phyloP scores from a whole-genome alignment of 306 rosid genomes.

The Cucumis hystrix region DNA sequence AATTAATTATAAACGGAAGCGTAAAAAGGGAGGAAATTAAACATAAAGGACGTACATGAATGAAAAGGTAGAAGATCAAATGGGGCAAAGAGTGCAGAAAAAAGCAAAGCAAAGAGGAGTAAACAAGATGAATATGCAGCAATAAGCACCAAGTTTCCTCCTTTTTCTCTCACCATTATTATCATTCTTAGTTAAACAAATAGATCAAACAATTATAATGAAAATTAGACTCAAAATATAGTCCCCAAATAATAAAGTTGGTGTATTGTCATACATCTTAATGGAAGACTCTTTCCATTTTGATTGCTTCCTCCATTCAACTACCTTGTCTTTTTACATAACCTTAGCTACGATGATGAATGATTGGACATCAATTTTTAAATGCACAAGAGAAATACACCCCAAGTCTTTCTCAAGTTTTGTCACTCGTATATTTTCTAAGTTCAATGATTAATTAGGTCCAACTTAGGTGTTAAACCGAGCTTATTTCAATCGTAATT shows the following conservation, averaged over 20 bases:
- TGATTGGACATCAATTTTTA: no score
- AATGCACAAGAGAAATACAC: no score
- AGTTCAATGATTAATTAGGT: no score
- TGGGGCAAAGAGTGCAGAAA: background rate
- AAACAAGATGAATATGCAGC: slow-evolving; percentile 5
- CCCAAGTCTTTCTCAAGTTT: no score
- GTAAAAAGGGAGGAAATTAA: background rate
- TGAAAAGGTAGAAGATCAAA: background rate
- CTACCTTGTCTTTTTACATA: background rate
- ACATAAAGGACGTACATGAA: background rate
- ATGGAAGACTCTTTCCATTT: background rate
- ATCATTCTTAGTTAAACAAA: background rate
- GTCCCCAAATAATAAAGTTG: background rate
- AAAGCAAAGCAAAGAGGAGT: slow-evolving; percentile 4
- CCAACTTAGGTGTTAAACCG: no score
- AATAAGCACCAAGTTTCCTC: background rate
- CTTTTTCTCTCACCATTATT: slow-evolving; percentile 7
- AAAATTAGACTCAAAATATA: no score
- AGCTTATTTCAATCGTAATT: no score
- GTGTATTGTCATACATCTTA: background rate
- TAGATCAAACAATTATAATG: background rate
- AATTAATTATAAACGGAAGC: background rate
- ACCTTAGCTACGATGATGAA: background rate
- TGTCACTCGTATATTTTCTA: no score
- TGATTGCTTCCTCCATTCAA: background rate